These are phyloP conservation scores for Dillenia suffruticosa DNA, from an alignment of 164 flowering plant species.

Conservation along the genomic window DNA sequence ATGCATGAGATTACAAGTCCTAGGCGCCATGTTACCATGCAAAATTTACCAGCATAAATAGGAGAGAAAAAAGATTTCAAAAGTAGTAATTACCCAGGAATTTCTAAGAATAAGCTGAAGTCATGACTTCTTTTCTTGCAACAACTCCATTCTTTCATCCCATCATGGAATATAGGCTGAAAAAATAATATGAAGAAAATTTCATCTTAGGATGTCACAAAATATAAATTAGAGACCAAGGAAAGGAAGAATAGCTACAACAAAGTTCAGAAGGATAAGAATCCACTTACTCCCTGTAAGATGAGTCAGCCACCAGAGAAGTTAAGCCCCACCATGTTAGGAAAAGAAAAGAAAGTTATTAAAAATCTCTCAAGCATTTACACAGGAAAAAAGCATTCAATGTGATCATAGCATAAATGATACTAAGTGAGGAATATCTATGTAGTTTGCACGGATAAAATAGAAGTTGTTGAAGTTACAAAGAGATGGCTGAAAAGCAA, in stretches of 20 bases:
- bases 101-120: constrained; percentile 79
- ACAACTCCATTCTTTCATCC: constrained; percentile 98
- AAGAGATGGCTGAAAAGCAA: too few species aligned
- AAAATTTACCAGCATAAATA: too few species aligned
- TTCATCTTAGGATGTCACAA: too few species aligned
- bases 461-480: too few species aligned
- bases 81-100: constrained; percentile 67
- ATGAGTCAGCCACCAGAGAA: constrained; percentile 5
- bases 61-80: neutral
- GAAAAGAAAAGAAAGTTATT: constrained; percentile 17
- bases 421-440: neutral
- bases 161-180: constrained; percentile 98
- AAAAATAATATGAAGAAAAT: constrained; percentile 3
- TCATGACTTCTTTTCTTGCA: constrained; percentile 99
- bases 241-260: neutral
- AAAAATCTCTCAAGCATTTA: constrained; percentile 1
- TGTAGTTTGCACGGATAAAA: too few species aligned
- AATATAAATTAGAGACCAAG: neutral
- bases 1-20: too few species aligned
- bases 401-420: neutral
- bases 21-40: too few species aligned
- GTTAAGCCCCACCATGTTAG: constrained; percentile 18
- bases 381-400: neutral
- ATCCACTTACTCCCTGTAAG: constrained; percentile 63
- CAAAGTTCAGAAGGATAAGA: neutral